A percentile compares a stretch with the other conserved stretches of the same genome.
Conservation (phyloP, 345 rosid species). For the Eutrema yunnanense region DNA sequence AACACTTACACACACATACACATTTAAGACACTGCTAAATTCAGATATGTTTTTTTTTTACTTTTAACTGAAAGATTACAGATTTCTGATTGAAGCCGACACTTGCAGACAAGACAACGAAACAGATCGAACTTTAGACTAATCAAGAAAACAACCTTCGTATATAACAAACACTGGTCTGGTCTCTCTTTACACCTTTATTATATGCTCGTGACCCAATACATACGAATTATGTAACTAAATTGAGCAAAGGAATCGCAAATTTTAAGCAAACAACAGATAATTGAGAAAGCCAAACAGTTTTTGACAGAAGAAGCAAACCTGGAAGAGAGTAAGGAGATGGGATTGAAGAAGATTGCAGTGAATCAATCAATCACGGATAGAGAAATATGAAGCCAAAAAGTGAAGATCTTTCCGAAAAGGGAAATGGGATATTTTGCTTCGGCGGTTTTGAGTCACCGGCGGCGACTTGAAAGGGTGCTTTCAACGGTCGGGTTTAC, state of each 20-base stretch:
- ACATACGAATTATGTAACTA: neutral
- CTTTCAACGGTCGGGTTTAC: constrained; percentile 34
- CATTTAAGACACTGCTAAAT: constrained; percentile 15
- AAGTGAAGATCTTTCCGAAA: constrained; percentile 10
- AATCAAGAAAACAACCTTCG: neutral
- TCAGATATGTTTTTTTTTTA: neutral
- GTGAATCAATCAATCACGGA: neutral
- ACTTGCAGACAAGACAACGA: neutral
- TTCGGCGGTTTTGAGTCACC: constrained; percentile 11
- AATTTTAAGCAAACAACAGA: neutral
- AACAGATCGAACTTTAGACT: constrained; percentile 9
- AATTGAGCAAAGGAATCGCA: neutral
- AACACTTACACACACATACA: neutral
- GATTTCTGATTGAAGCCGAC: neutral
- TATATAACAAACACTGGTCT: neutral
- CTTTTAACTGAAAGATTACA: neutral
- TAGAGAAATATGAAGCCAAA: neutral
- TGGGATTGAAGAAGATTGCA: neutral
- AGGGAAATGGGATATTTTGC: neutral
- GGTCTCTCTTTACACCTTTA: neutral
- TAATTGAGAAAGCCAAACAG: neutral
- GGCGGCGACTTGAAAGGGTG: constrained; percentile 24
- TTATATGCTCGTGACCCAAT: neutral
- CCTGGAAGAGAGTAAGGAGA: constrained; percentile 23
- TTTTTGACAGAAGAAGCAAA: neutral